These are phyloP conservation scores for Apium graveolens DNA, from an alignment of 129 eudicot species.

Conservation along the genomic window DNA sequence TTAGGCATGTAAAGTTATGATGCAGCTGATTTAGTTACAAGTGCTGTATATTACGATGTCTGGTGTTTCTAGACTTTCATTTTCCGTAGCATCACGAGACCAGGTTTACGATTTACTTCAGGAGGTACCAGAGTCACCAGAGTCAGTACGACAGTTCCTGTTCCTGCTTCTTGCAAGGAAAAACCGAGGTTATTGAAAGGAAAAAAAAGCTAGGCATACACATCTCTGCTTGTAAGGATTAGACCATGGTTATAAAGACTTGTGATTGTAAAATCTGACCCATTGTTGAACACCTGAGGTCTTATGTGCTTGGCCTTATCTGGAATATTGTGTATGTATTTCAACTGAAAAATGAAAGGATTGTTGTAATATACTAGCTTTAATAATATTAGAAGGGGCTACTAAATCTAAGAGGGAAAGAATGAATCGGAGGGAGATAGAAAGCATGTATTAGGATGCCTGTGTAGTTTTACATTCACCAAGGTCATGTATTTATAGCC, in stretches of 20 bases:
- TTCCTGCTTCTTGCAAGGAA: not conserved
- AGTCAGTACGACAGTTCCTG: too few species aligned
- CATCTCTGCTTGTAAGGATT: not conserved
- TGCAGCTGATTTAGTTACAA: not conserved
- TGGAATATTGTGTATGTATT: not conserved
- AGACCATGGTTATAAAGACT: not conserved
- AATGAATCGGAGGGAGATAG: too few species aligned
- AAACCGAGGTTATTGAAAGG: not conserved
- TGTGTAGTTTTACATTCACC: too few species aligned
- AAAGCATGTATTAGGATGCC: too few species aligned
- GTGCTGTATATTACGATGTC: not conserved
- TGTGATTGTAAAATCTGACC: not conserved
- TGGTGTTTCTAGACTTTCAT: not conserved
- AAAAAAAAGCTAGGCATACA: not conserved
- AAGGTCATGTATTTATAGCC: too few species aligned
- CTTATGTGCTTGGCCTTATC: not conserved
- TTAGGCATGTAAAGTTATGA: not conserved
- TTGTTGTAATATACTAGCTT: too few species aligned
- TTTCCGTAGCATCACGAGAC: not conserved
- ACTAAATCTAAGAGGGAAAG: too few species aligned
- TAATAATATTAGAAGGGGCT: too few species aligned
- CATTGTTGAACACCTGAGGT: not conserved
- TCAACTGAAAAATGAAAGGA: too few species aligned
- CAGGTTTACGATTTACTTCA: not conserved
- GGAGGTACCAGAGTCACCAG: not conserved